Base-by-base conservation (phyloP, 2,329 filamentous ascomycete genomes). In the Alternaria tenuissima region DNA sequence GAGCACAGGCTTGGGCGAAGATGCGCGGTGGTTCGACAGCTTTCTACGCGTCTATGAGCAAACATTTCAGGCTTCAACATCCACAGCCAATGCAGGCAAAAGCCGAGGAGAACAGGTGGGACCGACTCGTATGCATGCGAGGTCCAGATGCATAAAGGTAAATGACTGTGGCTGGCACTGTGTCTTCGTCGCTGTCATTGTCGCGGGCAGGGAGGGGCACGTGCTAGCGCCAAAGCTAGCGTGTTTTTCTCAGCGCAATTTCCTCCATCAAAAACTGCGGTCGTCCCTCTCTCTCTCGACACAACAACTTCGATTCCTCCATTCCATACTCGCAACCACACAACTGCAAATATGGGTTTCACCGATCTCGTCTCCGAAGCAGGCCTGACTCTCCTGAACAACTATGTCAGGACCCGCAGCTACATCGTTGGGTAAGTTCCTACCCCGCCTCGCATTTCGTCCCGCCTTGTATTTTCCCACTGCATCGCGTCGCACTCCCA, bases 351-450 rank as follows among this genome's bases (percentile, higher is more conserved):
- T 74, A 91, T 91, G 89, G 88, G 89, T 80, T 91, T 91, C 85
- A 82, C 85, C 80, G 88, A 91, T 79, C 83, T 91, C 74, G 78
- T 88, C 73, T 85, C 86, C 79, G 88, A 89, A 79, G 82, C 87
- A 82, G 88, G 89, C 77, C 81, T 89, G 64, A 83, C 85, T 75
- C 87, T 89, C 75, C 87, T 92, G 74, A 89, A 92, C 85, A 86
- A 81, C 84, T 92, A 88, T 88, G 84, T 91, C 78, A 85, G 84
- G 79, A 91, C 89, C 77, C 88, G 90, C 78, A 91, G 88, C 83
- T 94, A 94, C 85, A 89, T 94, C 76, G 84, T 89, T 82, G 91
- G 91, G 91, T 94, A 90, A 79, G 91, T 88, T 67, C 65, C 68
- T 68, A 68, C 72, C 72, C 68, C 69, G 68, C 75, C 62, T 67